phyloP scores from a whole-genome alignment of 495 filamentous ascomycete species.

The Hypoxylon crocopeplum region DNA sequence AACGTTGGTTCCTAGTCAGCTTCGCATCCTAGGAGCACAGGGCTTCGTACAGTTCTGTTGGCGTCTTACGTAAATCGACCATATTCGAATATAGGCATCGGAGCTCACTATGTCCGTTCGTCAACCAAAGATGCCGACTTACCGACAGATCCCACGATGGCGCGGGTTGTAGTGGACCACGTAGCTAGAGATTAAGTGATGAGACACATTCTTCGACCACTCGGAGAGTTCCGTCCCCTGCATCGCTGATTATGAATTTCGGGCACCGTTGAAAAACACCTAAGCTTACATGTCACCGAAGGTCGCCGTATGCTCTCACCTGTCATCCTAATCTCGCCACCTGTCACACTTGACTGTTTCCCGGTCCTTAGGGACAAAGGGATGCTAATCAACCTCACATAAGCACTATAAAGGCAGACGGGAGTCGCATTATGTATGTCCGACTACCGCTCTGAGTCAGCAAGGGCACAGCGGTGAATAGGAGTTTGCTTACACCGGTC shows the following conservation, averaged over 20 bases:
- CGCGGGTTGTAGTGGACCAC: neutral
- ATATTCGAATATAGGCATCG: slow-evolving; percentile 4
- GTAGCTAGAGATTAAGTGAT: neutral
- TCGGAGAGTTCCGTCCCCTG: slow-evolving; percentile 10
- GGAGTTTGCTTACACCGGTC: slow-evolving; percentile 14
- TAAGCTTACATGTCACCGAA: slow-evolving; percentile 14
- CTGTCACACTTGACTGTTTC: neutral
- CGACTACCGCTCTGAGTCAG: slow-evolving; percentile 28
- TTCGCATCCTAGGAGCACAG: neutral
- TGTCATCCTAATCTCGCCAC: neutral
- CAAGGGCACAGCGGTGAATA: neutral
- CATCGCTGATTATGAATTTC: slow-evolving; percentile 2
- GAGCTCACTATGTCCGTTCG: slow-evolving; percentile 18
- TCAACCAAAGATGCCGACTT: slow-evolving; percentile 20
- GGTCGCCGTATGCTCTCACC: neutral
- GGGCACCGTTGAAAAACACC: slow-evolving; percentile 3
- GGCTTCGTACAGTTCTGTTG: neutral
- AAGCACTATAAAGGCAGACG: slow-evolving; percentile 14
- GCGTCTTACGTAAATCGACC: slow-evolving; percentile 1
- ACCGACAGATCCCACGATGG: slow-evolving; percentile 20
- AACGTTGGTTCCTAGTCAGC: neutral
- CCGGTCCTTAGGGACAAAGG: neutral
- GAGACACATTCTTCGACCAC: slow-evolving; percentile 2
- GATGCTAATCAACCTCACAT: slow-evolving; percentile 6
- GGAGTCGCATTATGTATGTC: slow-evolving; percentile 15